These are phyloP conservation scores for Fusarium poae DNA, from an alignment of 2,329 filamentous ascomycete genomes.

Conservation along the genomic window DNA sequence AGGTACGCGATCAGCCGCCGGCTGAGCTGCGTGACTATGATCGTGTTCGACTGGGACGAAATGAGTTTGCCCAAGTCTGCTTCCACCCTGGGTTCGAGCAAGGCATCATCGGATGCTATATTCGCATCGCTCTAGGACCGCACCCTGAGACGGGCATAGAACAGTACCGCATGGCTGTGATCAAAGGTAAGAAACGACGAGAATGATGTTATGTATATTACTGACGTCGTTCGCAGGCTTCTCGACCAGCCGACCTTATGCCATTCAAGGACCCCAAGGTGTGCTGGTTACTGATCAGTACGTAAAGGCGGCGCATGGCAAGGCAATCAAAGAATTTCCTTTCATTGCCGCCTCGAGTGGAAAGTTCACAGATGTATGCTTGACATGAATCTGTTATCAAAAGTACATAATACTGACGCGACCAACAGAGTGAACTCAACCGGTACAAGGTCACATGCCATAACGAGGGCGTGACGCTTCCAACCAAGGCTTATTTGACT, in stretches of 20 bases:
- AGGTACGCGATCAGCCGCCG: slow-evolving; percentile 76
- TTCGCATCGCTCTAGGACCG: slow-evolving; percentile 84
- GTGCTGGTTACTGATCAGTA: slow-evolving; percentile 89
- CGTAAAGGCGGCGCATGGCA: slow-evolving; percentile 83
- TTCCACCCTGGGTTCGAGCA: slow-evolving; percentile 92
- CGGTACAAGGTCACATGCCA: slow-evolving; percentile 82
- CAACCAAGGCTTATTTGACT: slow-evolving; percentile 76
- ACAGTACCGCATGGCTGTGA: slow-evolving; percentile 87
- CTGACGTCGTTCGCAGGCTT: slow-evolving; percentile 70
- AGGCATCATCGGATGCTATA: slow-evolving; percentile 85
- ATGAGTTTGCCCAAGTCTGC: slow-evolving; percentile 89
- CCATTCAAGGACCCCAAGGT: slow-evolving; percentile 82
- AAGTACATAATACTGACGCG: slow-evolving; percentile 41
- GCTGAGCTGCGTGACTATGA: slow-evolving; percentile 86
- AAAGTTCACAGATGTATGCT: slow-evolving; percentile 80
- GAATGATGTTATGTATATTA: not conserved
- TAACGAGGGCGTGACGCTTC: slow-evolving; percentile 78
- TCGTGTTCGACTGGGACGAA: slow-evolving; percentile 83
- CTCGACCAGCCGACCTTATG: slow-evolving; percentile 82
- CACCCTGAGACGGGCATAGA: slow-evolving; percentile 79
- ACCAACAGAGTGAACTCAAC: slow-evolving; percentile 77
- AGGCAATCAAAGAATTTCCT: slow-evolving; percentile 85
- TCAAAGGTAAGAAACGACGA: slow-evolving; percentile 74
- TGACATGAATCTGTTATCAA: not conserved
- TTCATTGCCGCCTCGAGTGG: slow-evolving; percentile 92